Evolutionary conservation across 2,329 filamentous ascomycete species (phyloP).

Genomic region (Epichloe coenophiala): DNA sequence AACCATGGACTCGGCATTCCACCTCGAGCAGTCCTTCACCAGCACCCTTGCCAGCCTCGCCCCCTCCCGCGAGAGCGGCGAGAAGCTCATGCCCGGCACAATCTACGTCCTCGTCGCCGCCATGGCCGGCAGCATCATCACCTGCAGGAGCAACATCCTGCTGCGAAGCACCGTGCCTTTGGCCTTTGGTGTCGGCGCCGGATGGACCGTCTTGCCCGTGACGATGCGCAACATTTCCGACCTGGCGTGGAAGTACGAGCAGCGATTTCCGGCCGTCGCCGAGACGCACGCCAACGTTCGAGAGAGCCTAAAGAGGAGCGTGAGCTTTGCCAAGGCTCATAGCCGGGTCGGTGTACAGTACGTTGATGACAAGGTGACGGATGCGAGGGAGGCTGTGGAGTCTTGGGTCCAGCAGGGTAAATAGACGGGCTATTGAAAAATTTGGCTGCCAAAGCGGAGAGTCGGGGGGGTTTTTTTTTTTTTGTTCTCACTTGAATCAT

Average conservation of each 20-base stretch:
- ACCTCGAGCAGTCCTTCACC: slow-evolving; percentile 82
- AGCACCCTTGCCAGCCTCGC: slow-evolving; percentile 79
- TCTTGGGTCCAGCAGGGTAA: slow-evolving; percentile 85
- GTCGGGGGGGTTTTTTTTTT: not conserved
- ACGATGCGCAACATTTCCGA: slow-evolving; percentile 84
- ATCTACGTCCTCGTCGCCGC: slow-evolving; percentile 88
- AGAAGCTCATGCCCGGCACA: slow-evolving; percentile 76
- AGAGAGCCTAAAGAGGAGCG: slow-evolving; percentile 54
- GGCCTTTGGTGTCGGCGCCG: slow-evolving; percentile 67
- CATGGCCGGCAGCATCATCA: slow-evolving; percentile 89
- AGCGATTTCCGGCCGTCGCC: slow-evolving; percentile 69
- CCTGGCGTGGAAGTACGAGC: slow-evolving; percentile 84
- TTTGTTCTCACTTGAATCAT: not conserved
- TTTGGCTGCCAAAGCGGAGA: not conserved
- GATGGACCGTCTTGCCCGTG: slow-evolving; percentile 72
- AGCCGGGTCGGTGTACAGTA: slow-evolving; percentile 54
- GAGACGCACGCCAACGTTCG: slow-evolving; percentile 65
- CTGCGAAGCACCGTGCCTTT: slow-evolving; percentile 66
- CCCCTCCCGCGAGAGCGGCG: slow-evolving; percentile 70
- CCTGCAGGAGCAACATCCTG: slow-evolving; percentile 74
- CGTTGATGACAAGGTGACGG: slow-evolving; percentile 69
- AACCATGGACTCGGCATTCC: slow-evolving; percentile 66
- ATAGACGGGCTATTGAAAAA: slow-evolving; percentile 28
- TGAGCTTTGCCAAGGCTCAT: slow-evolving; percentile 63
- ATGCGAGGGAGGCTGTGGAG: slow-evolving; percentile 65